A percentile compares a stretch with the other conserved stretches of the same genome.
phyloP scores from a whole-genome alignment of 1,139 yeast species.

The Magnusiomyces fungicola region DNA sequence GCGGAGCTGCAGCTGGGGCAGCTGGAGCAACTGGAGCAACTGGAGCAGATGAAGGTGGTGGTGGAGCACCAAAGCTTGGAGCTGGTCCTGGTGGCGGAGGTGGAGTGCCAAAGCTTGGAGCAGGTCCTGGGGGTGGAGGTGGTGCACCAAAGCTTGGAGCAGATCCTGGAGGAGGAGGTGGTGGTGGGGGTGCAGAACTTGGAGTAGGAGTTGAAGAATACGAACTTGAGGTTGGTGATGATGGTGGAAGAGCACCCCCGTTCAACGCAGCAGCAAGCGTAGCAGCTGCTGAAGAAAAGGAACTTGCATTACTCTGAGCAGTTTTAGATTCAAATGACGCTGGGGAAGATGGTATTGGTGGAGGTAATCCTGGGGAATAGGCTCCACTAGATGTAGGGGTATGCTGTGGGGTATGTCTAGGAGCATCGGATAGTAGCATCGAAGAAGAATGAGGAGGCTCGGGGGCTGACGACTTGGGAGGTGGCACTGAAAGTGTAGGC shows the following conservation, averaged over 20 bases:
- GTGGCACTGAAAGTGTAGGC: conserved; percentile 17
- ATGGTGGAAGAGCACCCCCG: conserved; percentile 18
- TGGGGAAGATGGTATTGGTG: conserved; percentile 11
- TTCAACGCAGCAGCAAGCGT: neutral
- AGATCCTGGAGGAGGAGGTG: conserved; percentile 17
- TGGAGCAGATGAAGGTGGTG: conserved; percentile 25
- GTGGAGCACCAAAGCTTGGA: conserved; percentile 24
- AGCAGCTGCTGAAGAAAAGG: neutral
- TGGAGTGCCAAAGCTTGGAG: conserved; percentile 22
- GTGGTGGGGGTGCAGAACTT: conserved; percentile 25
- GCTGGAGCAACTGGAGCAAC: conserved; percentile 24
- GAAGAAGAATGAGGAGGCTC: conserved; percentile 29
- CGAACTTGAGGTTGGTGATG: conserved; percentile 22
- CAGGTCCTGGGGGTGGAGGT: conserved; percentile 26
- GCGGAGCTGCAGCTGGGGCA: conserved; percentile 30
- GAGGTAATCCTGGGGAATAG: conserved; percentile 19
- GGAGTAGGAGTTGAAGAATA: conserved; percentile 17
- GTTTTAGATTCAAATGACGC: conserved; percentile 1
- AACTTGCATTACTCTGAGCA: neutral
- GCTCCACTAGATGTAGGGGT: conserved; percentile 7
- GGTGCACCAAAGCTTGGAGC: conserved; percentile 16
- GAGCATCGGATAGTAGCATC: conserved; percentile 20
- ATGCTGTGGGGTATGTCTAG: conserved; percentile 8
- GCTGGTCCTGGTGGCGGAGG: conserved; percentile 19
- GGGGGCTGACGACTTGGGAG: conserved; percentile 22